Percentiles rank a stretch among this genome's conserved stretches.
Conservation (phyloP, 2,329 filamentous ascomycete species). For the Arthrocladium fulminans region DNA sequence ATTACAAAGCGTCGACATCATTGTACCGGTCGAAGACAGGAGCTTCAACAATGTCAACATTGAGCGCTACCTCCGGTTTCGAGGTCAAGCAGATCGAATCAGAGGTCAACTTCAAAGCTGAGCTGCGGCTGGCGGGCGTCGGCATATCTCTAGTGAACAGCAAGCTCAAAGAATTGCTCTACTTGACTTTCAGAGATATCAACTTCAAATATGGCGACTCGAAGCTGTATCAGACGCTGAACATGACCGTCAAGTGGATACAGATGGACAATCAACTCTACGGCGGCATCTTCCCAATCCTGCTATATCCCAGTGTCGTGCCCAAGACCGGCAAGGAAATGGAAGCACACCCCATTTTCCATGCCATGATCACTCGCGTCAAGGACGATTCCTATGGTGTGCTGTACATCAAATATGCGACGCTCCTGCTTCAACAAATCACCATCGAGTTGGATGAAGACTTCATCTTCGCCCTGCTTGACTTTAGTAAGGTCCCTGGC, state of each 20-base stretch:
- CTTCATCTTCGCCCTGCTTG: conserved; percentile 90
- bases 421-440: conserved; percentile 90
- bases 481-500: conserved; percentile 88
- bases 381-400: conserved; percentile 99
- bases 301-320: conserved; percentile 93
- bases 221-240: conserved; percentile 83
- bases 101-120: conserved; percentile 77
- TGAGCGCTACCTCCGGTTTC: conserved; percentile 60
- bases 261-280: conserved; percentile 98
- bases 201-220: conserved; percentile 88
- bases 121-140: conserved; percentile 78
- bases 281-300: conserved; percentile 93
- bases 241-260: conserved; percentile 92
- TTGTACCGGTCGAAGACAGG: conserved; percentile 63
- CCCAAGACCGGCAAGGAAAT: conserved; percentile 95
- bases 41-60: conserved; percentile 45
- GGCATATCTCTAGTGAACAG: conserved; percentile 90
- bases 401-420: conserved; percentile 96
- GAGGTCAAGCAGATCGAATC: conserved; percentile 91
- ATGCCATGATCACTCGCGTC: conserved; percentile 82
- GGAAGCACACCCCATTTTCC: conserved; percentile 89
- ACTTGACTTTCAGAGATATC: conserved; percentile 85
- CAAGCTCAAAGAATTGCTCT: conserved; percentile 84
- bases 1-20: conserved; percentile 87
- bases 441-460: conserved; percentile 96